phyloP scores from a whole-genome alignment of 805 yeast genomes.

The Sungouiella thailandica region DNA sequence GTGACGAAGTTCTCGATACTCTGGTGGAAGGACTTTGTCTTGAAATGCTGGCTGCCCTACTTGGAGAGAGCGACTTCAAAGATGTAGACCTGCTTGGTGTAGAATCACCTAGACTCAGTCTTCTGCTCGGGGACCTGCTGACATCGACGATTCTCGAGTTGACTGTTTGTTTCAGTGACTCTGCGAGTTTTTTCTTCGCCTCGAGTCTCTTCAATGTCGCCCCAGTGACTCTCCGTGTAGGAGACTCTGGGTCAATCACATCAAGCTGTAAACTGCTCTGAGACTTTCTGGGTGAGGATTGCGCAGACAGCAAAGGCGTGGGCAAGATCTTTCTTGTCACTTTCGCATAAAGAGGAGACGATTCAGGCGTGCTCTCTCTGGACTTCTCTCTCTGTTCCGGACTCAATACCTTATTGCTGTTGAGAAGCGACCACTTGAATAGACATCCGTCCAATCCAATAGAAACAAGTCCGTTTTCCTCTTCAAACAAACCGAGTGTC shows the following conservation, averaged over 20 bases:
- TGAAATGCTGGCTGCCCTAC: not conserved
- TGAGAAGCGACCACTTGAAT: slow-evolving; percentile 38
- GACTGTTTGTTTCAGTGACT: slow-evolving; percentile 3
- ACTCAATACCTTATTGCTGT: not conserved
- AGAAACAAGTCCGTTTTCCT: slow-evolving; percentile 29
- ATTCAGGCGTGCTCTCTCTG: slow-evolving; percentile 1
- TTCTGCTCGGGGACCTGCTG: not conserved
- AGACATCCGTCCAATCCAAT: slow-evolving; percentile 52
- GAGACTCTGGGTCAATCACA: slow-evolving; percentile 7
- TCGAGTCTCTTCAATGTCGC: slow-evolving; percentile 34
- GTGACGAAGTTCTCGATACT: too few species aligned
- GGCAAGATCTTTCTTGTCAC: slow-evolving; percentile 32
- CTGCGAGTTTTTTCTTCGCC: slow-evolving; percentile 18
- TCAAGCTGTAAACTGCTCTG: slow-evolving; percentile 5
- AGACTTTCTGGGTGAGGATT: slow-evolving; percentile 7
- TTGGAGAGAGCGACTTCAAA: not conserved
- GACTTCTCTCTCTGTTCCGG: not conserved
- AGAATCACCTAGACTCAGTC: too few species aligned
- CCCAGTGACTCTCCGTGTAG: slow-evolving; percentile 22
- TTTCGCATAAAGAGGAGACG: slow-evolving; percentile 19
- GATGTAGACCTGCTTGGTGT: not conserved
- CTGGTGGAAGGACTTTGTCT: too few species aligned
- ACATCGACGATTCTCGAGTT: not conserved
- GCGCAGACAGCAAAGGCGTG: slow-evolving; percentile 3
- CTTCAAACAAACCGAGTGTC: slow-evolving; percentile 37